Evolutionary conservation across 768 basidiomycete species (phyloP).

Genomic region (Termitomyces sp.): DNA sequence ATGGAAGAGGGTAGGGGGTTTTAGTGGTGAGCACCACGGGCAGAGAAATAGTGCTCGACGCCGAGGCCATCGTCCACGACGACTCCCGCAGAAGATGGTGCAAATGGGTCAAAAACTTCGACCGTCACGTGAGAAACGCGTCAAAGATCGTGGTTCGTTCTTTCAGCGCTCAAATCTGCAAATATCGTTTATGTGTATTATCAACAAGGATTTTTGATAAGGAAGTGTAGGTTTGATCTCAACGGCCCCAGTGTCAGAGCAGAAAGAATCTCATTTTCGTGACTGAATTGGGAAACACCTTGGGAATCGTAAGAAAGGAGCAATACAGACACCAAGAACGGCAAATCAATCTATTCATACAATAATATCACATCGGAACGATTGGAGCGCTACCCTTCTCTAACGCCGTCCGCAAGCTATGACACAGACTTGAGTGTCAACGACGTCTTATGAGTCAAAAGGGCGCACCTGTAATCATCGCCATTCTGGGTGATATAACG

Average conservation of each 20-base stretch:
- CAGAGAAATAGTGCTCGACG: slow-evolving; percentile 26
- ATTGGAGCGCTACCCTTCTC: slow-evolving; percentile 72
- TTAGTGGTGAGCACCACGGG: slow-evolving; percentile 73
- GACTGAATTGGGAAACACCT: too few relatives aligned
- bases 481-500: slow-evolving; percentile 91
- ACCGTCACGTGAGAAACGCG: background rate
- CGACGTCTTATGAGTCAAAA: background rate
- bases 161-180: too few relatives aligned
- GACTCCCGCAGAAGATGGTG: background rate
- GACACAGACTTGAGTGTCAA: background rate
- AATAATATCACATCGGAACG: slow-evolving; percentile 39
- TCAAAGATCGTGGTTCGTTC: background rate
- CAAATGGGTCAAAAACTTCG: background rate
- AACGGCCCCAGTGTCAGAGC: too few relatives aligned
- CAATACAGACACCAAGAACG: background rate
- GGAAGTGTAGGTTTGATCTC: too few relatives aligned
- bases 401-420: slow-evolving; percentile 64
- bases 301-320: background rate
- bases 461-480: slow-evolving; percentile 75
- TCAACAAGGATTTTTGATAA: too few relatives aligned
- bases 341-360: background rate
- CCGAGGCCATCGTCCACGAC: slow-evolving; percentile 4
- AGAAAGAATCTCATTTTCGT: too few relatives aligned
- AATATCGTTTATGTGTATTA: too few relatives aligned
- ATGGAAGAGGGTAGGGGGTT: slow-evolving; percentile 67